Conservation (phyloP, 768 basidiomycete genomes). For the Macrolepiota albuminosa region DNA sequence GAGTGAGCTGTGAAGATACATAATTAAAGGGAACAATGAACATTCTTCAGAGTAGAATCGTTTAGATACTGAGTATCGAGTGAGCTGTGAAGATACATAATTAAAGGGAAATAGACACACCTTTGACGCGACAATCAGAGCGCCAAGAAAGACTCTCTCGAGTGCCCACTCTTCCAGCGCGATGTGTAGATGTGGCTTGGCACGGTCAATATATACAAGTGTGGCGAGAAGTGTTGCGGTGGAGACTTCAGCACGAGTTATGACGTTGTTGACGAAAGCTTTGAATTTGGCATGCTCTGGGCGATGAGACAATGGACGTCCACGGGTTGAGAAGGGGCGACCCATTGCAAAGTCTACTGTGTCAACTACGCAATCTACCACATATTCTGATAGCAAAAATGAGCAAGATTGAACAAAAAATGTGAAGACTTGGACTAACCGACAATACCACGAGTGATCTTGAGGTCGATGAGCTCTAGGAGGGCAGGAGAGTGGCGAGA, state of each 20-base stretch:
- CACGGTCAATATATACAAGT: constrained; percentile 73
- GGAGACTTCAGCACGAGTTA: constrained; percentile 69
- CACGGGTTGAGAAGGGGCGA: constrained; percentile 49
- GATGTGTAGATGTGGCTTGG: constrained; percentile 76
- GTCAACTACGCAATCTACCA: constrained; percentile 64
- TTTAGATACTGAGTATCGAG: constrained; percentile 59
- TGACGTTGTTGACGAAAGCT: constrained; percentile 62
- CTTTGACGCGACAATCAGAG: constrained; percentile 86
- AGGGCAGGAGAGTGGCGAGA: constrained; percentile 59
- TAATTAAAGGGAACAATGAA: constrained; percentile 49
- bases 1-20: constrained; percentile 7
- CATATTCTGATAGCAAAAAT: constrained; percentile 45
- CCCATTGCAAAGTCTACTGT: constrained; percentile 76
- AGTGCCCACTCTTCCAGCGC: constrained; percentile 82
- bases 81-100: constrained; percentile 7
- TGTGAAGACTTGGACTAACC: constrained; percentile 40
- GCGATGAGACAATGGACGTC: constrained; percentile 41
- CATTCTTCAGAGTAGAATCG: constrained; percentile 87
- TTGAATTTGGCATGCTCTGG: constrained; percentile 55
- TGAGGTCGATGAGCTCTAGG: constrained; percentile 63
- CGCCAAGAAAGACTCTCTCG: constrained; percentile 87
- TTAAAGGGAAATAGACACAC: constrained; percentile 29
- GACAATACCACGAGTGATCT: constrained; percentile 55
- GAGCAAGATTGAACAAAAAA: neutral
- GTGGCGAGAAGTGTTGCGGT: constrained; percentile 64